phyloP scores from a whole-genome alignment of 768 basidiomycete genomes.

The Suillus variegatus region DNA sequence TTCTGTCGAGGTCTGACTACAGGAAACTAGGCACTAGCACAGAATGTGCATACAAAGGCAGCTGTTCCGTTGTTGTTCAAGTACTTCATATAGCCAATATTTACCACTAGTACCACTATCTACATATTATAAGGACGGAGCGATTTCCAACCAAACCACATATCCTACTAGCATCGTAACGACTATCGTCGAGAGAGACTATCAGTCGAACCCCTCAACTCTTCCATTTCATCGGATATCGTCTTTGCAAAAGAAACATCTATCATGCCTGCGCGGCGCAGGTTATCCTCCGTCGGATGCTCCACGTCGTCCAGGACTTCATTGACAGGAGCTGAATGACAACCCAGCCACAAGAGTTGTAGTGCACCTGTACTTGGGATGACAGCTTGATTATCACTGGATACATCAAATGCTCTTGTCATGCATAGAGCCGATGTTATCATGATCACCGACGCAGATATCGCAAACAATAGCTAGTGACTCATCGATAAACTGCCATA shows the following conservation, averaged over 20 bases:
- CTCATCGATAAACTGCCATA: neutral
- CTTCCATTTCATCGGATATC: neutral
- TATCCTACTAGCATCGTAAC: too few species aligned
- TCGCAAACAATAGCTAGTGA: slow-evolving; percentile 5
- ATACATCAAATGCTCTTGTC: neutral
- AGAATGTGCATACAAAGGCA: too few species aligned
- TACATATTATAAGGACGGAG: too few species aligned
- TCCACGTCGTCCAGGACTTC: neutral
- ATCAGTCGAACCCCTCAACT: neutral
- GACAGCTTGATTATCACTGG: neutral
- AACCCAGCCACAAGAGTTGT: slow-evolving; percentile 6
- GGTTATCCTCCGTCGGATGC: neutral
- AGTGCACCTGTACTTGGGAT: neutral
- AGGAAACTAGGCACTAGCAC: too few species aligned
- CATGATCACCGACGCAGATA: slow-evolving; percentile 6
- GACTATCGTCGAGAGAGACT: neutral
- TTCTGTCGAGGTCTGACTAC: too few species aligned
- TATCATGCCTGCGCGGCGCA: slow-evolving; percentile 6
- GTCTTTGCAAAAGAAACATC: slow-evolving; percentile 4
- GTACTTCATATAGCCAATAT: too few species aligned
- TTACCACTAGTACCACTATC: too few species aligned
- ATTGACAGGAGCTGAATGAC: neutral
- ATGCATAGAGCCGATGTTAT: neutral
- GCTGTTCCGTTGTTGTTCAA: too few species aligned
- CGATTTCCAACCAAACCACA: too few species aligned